Evolutionary conservation across 805 yeast genomes (phyloP).

Genomic region (Yarrowia yakushimensis): DNA sequence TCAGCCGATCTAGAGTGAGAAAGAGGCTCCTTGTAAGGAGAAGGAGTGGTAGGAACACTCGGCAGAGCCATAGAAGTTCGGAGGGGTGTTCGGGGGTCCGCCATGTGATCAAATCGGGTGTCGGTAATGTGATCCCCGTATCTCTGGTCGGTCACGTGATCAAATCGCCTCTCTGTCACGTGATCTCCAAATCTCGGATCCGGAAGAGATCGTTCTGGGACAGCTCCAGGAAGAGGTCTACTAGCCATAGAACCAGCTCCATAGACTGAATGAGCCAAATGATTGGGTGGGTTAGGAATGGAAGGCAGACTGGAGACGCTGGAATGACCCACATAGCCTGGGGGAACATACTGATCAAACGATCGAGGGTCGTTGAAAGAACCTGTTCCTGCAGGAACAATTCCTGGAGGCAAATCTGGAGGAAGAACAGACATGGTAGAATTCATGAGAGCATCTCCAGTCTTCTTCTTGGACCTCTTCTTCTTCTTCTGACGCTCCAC

Average conservation of each 20-base stretch:
- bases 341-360: constrained; percentile 20
- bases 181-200: neutral
- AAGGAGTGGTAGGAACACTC: neutral
- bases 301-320: neutral
- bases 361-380: constrained; percentile 3
- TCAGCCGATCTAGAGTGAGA: constrained; percentile 1
- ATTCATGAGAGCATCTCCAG: neutral
- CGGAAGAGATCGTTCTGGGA: constrained; percentile 8
- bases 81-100: neutral
- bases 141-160: too few relatives aligned
- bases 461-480: neutral
- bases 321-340: neutral
- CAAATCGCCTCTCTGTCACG: too few relatives aligned
- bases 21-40: constrained; percentile 8
- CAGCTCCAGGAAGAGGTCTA: constrained; percentile 19
- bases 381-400: constrained; percentile 12
- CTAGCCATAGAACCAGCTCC: neutral
- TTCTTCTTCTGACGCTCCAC: constrained; percentile 20
- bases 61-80: neutral
- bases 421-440: neutral
- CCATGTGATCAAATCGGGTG: too few relatives aligned
- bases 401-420: constrained; percentile 4
- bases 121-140: too few relatives aligned
- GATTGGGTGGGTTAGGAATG: constrained; percentile 7
- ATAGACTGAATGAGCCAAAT: neutral